These are phyloP conservation scores for Theobroma grandiflorum DNA, from an alignment of 441 rosid species.

Conservation along the genomic window DNA sequence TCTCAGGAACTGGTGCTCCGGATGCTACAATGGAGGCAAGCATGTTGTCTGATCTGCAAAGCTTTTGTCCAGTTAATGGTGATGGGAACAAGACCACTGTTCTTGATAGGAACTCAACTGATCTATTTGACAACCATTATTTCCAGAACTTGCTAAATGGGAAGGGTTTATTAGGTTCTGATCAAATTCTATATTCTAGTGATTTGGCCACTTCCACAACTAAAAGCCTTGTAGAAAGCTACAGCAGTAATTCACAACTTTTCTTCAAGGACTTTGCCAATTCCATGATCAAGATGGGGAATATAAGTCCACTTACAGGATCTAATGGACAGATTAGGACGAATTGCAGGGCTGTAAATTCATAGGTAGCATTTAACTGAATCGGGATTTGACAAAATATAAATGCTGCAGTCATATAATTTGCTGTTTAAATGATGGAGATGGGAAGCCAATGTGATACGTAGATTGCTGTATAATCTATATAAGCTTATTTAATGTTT, in stretches of 20 bases:
- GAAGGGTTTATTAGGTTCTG: conserved; percentile 60
- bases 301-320: conserved; percentile 53
- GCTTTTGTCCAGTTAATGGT: conserved; percentile 50
- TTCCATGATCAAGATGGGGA: conserved; percentile 71
- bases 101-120: conserved; percentile 54
- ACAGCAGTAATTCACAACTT: conserved; percentile 34
- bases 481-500: background rate
- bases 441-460: background rate
- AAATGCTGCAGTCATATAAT: background rate
- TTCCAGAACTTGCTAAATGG: conserved; percentile 54
- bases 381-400: background rate
- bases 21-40: conserved; percentile 48
- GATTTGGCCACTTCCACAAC: conserved; percentile 41
- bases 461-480: background rate
- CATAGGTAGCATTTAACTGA: conserved; percentile 7
- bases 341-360: conserved; percentile 56
- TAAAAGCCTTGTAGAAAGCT: conserved; percentile 50
- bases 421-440: background rate
- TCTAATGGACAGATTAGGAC: conserved; percentile 55
- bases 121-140: conserved; percentile 64
- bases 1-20: conserved; percentile 37
- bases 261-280: conserved; percentile 49
- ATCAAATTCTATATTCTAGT: conserved; percentile 58
- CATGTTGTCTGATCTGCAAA: conserved; percentile 44
- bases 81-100: conserved; percentile 38